Evolutionary conservation across 2,329 filamentous ascomycete species (phyloP).

Genomic region (Arthroderma sp.): DNA sequence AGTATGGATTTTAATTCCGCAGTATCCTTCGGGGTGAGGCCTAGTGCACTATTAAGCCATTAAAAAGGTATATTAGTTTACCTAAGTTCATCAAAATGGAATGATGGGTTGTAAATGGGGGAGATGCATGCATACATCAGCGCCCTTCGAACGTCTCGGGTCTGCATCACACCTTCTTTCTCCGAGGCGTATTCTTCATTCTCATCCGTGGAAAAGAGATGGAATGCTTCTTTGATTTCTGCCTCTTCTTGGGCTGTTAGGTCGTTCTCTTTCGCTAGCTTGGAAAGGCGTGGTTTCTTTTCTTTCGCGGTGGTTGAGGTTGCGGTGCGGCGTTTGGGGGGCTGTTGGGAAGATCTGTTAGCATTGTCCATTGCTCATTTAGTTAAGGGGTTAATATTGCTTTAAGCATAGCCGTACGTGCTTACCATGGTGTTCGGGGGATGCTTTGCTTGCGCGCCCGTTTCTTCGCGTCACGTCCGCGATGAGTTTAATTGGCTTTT

Average conservation of each 20-base stretch:
- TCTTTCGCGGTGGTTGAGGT: conserved; percentile 19
- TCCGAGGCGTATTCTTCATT: conserved; percentile 54
- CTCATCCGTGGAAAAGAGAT: conserved; percentile 49
- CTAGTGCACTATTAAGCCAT: conserved; percentile 49
- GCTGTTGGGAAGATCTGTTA: conserved; percentile 13
- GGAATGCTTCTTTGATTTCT: conserved; percentile 84
- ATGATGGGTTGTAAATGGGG: neutral
- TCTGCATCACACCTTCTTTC: conserved; percentile 56
- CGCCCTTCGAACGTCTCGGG: conserved; percentile 55
- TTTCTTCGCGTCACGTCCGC: no score
- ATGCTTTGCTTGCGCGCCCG: no score
- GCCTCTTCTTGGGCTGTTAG: conserved; percentile 71
- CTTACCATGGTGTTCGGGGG: no score
- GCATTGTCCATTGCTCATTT: neutral
- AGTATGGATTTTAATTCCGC: conserved; percentile 64
- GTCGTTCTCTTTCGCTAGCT: conserved; percentile 84
- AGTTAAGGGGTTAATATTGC: no score
- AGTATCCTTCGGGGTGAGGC: conserved; percentile 50
- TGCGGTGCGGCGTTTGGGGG: conserved; percentile 24
- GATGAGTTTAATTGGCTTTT: no score
- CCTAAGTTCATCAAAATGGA: neutral
- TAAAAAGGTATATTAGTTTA: neutral
- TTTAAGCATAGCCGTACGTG: no score
- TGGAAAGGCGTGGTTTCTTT: conserved; percentile 52
- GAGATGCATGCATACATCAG: conserved; percentile 46